Base-by-base conservation (phyloP, 768 basidiomycete species). In the Trametes cinnabarina region DNA sequence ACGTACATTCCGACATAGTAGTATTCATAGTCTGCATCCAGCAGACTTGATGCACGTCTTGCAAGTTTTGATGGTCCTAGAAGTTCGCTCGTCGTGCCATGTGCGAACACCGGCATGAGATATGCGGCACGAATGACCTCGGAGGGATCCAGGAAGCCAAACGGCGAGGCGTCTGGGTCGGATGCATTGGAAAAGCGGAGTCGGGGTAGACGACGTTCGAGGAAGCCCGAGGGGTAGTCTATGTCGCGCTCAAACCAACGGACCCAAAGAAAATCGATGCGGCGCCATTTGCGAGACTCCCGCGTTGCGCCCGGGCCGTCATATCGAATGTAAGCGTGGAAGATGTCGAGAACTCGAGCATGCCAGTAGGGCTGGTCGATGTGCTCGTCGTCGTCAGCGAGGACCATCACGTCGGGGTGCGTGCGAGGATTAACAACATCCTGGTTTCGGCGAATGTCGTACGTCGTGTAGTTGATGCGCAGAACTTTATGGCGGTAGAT, bases 81-180 rank as follows among this genome's bases (percentile, higher is more conserved):
- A 1, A 58, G 41, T 1, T 53, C 51, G 20, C 61, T 58, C 5
- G 39, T 50, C 1, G 32, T 55, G 0, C 67, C 70, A 37, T 67
- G 60, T 4, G 30, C 22, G 48, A 78, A 81, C 0, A 64, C 75
- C 0, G 79, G 80, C 9, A 81, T 72, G 2, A 82, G 55, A 58
- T 83, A 79, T 2, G 60, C 67, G 0, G 66, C 74, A 0, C 73
- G 65, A 20, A 82, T 64, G 5, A 83, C 70, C 0, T 66, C 59
- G 0, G 58, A 53, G 0, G 81, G 82, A 55, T 82, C 71, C 1
- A 82, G 20, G 40, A 82, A 82, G 0, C 79, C 74, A 52, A 79
- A 82, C 2, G 75, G 70, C 1, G 62, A 60, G 14, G 70, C 68
- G 0, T 65, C 56, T 5, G 30, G 30, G 12, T 59, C 50, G 1